These are phyloP conservation scores for Neoboletus brunneissimus DNA, from an alignment of 768 basidiomycete genomes.

Conservation along the genomic window DNA sequence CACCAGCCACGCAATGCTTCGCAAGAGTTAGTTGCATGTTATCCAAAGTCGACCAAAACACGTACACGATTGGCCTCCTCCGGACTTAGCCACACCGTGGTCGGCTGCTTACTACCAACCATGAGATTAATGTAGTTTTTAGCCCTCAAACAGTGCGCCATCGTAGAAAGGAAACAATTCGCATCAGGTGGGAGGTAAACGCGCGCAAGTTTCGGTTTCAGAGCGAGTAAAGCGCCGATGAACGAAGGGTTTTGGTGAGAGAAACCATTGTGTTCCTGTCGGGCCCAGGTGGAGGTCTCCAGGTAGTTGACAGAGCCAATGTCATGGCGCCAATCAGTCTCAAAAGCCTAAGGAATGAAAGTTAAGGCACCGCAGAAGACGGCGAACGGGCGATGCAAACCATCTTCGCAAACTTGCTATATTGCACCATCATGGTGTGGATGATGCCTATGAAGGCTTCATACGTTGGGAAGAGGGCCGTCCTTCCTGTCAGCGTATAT, in stretches of 20 bases:
- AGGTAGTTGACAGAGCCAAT: constrained; percentile 79
- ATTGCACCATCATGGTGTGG: constrained; percentile 88
- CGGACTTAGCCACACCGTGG: constrained; percentile 70
- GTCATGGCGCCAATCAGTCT: constrained; percentile 71
- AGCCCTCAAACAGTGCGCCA: constrained; percentile 78
- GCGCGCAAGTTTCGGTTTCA: constrained; percentile 68
- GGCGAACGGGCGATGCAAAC: constrained; percentile 34
- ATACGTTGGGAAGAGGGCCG: constrained; percentile 85
- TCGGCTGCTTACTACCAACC: constrained; percentile 85
- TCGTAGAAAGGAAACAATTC: constrained; percentile 79
- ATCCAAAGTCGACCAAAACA: background rate
- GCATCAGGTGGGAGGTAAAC: constrained; percentile 91
- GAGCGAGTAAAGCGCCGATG: constrained; percentile 79
- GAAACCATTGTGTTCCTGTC: constrained; percentile 88
- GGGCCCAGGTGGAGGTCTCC: constrained; percentile 83
- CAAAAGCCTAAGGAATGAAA: constrained; percentile 36
- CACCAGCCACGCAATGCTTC: constrained; percentile 83
- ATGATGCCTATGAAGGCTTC: constrained; percentile 91
- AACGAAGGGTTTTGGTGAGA: constrained; percentile 86
- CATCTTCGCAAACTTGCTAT: constrained; percentile 87
- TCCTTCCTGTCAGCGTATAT: constrained; percentile 85
- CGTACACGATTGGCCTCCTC: constrained; percentile 71
- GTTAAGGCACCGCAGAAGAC: background rate
- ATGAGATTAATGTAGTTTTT: constrained; percentile 88
- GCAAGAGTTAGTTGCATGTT: background rate